Evolutionary conservation across 2,329 filamentous ascomycete species (phyloP).

Genomic region (Exophiala mesophila): DNA sequence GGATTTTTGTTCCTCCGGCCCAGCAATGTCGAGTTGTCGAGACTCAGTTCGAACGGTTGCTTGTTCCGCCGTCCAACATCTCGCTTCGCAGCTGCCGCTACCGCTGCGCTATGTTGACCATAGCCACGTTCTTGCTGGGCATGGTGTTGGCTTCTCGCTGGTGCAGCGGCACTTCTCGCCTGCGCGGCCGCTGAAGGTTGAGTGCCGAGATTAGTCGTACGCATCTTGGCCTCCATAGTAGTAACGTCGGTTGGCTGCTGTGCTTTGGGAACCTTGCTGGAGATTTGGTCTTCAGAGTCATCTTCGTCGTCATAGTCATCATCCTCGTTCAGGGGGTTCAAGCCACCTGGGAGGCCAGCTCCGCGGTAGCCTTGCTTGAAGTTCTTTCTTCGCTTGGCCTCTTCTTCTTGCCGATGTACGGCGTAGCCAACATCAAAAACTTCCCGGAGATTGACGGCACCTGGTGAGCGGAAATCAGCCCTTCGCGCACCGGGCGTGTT

Average conservation of each 20-base stretch:
- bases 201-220: slow-evolving; percentile 68
- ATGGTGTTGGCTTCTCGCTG: slow-evolving; percentile 27
- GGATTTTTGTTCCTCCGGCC: slow-evolving; percentile 53
- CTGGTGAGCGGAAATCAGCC: slow-evolving; percentile 91
- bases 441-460: slow-evolving; percentile 89
- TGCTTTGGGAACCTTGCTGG: slow-evolving; percentile 64
- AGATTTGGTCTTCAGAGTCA: slow-evolving; percentile 47
- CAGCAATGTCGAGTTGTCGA: slow-evolving; percentile 85
- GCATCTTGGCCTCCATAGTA: slow-evolving; percentile 80
- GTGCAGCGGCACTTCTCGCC: slow-evolving; percentile 48
- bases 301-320: slow-evolving; percentile 57
- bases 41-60: slow-evolving; percentile 83
- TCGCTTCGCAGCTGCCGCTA: slow-evolving; percentile 77
- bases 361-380: slow-evolving; percentile 65
- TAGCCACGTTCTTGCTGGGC: slow-evolving; percentile 62
- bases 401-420: slow-evolving; percentile 93
- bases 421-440: slow-evolving; percentile 99
- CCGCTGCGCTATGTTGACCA: slow-evolving; percentile 78
- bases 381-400: slow-evolving; percentile 85
- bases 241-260: slow-evolving; percentile 57
- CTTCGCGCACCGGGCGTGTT: slow-evolving; percentile 50
- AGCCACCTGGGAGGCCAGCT: slow-evolving; percentile 49
- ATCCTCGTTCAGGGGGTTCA: slow-evolving; percentile 62
- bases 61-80: slow-evolving; percentile 70
- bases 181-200: slow-evolving; percentile 55